A percentile compares a stretch with the other conserved stretches of the same genome.
Evolutionary conservation across 1,284 basidiomycete species (phyloP).

Genomic region (Singerocomus rubriflavus): DNA sequence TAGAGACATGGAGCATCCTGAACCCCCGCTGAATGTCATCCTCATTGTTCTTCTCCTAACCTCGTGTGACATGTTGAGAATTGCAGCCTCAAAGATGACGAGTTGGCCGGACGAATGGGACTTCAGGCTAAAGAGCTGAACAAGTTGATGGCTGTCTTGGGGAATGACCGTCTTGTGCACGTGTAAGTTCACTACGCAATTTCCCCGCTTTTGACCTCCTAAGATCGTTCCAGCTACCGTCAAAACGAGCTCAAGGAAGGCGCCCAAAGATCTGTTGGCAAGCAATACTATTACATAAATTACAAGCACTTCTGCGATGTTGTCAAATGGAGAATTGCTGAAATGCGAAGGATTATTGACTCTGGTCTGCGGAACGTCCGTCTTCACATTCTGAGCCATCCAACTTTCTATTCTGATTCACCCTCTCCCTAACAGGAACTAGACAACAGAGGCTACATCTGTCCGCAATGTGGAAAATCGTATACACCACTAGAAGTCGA

Average conservation of each 20-base stretch:
- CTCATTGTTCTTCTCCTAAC: conserved; percentile 12
- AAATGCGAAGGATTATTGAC: conserved; percentile 90
- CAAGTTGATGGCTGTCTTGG: conserved; percentile 85
- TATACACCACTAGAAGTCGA: conserved; percentile 88
- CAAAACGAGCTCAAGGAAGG: conserved; percentile 86
- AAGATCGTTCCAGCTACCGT: conserved; percentile 54
- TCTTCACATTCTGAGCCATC: conserved; percentile 10
- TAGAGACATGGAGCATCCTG: conserved; percentile 14
- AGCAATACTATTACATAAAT: conserved; percentile 96
- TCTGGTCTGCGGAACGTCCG: conserved; percentile 78
- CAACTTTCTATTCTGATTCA: conserved; percentile 3
- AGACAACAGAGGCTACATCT: conserved; percentile 95
- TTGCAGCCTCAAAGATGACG: conserved; percentile 84
- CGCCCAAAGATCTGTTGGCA: conserved; percentile 73
- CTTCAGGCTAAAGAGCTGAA: conserved; percentile 91
- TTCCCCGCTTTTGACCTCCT: conserved; percentile 7
- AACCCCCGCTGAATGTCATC: conserved; percentile 22
- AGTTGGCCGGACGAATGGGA: conserved; percentile 84
- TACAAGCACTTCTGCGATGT: conserved; percentile 95
- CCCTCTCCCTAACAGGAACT: conserved; percentile 61
- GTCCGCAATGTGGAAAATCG: conserved; percentile 82
- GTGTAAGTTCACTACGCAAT: conserved; percentile 54
- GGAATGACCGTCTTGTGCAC: conserved; percentile 81
- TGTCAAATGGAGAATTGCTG: conserved; percentile 96
- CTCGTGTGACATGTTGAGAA: conserved; percentile 28